Evolutionary conservation across 495 filamentous ascomycete species (phyloP).

Genomic region (Jackrogersella multiformis): DNA sequence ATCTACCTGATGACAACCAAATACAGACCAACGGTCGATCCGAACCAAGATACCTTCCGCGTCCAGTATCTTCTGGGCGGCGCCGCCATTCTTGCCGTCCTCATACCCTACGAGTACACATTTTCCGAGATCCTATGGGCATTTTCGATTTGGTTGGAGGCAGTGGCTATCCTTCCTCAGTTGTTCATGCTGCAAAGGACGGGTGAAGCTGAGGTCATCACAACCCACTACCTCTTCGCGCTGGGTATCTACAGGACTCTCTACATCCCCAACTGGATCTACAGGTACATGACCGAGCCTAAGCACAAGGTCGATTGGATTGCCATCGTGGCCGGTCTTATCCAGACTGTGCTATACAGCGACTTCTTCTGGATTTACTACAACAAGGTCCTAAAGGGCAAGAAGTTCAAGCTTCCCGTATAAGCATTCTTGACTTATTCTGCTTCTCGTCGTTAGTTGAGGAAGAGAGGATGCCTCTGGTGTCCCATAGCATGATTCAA

Average conservation of each 20-base stretch:
- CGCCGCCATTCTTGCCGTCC: constrained; percentile 76
- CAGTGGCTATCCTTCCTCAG: constrained; percentile 94
- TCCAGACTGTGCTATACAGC: constrained; percentile 95
- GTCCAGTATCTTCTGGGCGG: constrained; percentile 89
- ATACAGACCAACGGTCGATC: constrained; percentile 95
- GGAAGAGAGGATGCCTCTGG: background rate
- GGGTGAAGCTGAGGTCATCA: constrained; percentile 97
- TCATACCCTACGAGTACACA: constrained; percentile 86
- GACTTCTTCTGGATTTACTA: constrained; percentile 99
- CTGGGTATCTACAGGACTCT: constrained; percentile 88
- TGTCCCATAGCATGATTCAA: background rate
- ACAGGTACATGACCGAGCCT: constrained; percentile 78
- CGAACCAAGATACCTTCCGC: constrained; percentile 95
- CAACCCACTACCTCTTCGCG: constrained; percentile 97
- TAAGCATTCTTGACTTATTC: constrained; percentile 49
- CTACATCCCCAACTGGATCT: constrained; percentile 99
- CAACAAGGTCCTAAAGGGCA: constrained; percentile 88
- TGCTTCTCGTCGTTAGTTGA: background rate
- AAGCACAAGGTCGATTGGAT: constrained; percentile 77
- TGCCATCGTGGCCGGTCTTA: constrained; percentile 82
- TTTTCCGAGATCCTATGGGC: constrained; percentile 86
- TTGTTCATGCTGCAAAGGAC: constrained; percentile 98
- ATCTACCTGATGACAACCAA: constrained; percentile 96
- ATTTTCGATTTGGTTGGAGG: constrained; percentile 97
- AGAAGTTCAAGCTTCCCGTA: constrained; percentile 88